Percentiles rank a stretch among this genome's conserved stretches.
Conservation (phyloP, 495 filamentous ascomycete species). For the Aspergillus nanangensis region DNA sequence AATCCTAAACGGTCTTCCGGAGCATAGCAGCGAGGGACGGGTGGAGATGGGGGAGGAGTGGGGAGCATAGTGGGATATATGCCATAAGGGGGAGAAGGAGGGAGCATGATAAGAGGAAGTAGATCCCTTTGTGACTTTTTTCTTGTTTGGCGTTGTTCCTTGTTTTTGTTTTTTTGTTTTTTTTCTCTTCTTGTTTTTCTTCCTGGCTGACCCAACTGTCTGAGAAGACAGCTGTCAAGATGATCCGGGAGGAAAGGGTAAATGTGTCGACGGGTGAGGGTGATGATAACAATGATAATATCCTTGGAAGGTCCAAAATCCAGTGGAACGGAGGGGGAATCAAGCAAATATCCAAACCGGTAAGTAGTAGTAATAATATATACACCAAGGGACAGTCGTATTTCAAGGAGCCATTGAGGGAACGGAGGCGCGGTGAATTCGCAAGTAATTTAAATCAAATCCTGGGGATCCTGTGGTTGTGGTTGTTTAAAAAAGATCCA, state of each 20-base stretch:
- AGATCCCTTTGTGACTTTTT: background rate
- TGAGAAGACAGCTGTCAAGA: background rate
- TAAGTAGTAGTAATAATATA: background rate
- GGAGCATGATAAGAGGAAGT: slow-evolving; percentile 11
- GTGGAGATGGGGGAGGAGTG: slow-evolving; percentile 58
- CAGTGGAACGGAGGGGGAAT: slow-evolving; percentile 3
- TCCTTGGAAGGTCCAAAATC: slow-evolving; percentile 8
- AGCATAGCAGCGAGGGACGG: slow-evolving; percentile 45
- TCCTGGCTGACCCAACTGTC: background rate
- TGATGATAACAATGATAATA: too few species aligned
- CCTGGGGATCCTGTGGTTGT: slow-evolving; percentile 4
- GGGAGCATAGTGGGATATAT: slow-evolving; percentile 53
- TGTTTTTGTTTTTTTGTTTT: background rate
- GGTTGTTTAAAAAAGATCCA: background rate
- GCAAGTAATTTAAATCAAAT: slow-evolving; percentile 6
- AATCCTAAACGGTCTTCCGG: slow-evolving; percentile 87
- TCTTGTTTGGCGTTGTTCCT: background rate
- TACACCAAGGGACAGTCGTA: slow-evolving; percentile 10
- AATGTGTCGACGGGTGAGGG: background rate
- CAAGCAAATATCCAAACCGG: slow-evolving; percentile 4
- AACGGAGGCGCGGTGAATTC: slow-evolving; percentile 12
- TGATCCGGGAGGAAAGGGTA: background rate
- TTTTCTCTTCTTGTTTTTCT: slow-evolving; percentile 1
- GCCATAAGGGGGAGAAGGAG: slow-evolving; percentile 15
- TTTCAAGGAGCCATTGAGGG: slow-evolving; percentile 22